Conservation (phyloP, 1,284 basidiomycete genomes). For the Rhodotorula mucilaginosa region DNA sequence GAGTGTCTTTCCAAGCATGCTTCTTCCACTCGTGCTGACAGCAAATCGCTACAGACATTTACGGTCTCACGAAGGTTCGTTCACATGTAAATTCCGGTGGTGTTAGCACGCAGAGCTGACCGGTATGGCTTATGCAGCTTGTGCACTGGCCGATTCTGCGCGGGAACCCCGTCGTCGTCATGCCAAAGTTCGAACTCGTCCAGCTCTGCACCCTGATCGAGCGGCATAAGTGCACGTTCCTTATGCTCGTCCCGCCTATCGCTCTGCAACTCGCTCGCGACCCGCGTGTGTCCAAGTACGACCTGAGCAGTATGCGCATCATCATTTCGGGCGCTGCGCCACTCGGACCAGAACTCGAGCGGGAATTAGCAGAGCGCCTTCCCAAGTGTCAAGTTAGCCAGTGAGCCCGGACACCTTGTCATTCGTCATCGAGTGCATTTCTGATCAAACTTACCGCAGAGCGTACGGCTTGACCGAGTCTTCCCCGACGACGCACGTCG, state of each 20-base stretch:
- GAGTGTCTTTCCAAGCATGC: not conserved
- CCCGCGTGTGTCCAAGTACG: constrained; percentile 65
- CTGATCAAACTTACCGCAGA: constrained; percentile 47
- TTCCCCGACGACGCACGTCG: constrained; percentile 58
- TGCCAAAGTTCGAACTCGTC: constrained; percentile 70
- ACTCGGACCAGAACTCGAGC: constrained; percentile 62
- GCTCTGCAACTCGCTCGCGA: constrained; percentile 65
- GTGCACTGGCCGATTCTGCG: constrained; percentile 62
- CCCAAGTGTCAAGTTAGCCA: constrained; percentile 44
- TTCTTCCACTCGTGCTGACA: too few species aligned
- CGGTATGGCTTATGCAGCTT: constrained; percentile 50
- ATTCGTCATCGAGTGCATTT: too few species aligned
- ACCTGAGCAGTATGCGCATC: constrained; percentile 62
- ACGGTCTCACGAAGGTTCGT: constrained; percentile 22
- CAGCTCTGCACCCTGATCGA: constrained; percentile 66
- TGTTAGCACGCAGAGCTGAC: not conserved
- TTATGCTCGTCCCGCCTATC: constrained; percentile 79
- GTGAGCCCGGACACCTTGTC: not conserved
- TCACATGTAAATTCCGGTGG: too few species aligned
- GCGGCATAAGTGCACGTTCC: constrained; percentile 62
- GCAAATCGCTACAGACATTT: constrained; percentile 13
- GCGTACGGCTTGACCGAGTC: constrained; percentile 77
- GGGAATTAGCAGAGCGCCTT: constrained; percentile 55
- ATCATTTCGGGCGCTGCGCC: constrained; percentile 80
- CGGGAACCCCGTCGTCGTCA: constrained; percentile 64